Conservation (phyloP, 2,329 filamentous ascomycete species). For the Nectriaceae sp. region DNA sequence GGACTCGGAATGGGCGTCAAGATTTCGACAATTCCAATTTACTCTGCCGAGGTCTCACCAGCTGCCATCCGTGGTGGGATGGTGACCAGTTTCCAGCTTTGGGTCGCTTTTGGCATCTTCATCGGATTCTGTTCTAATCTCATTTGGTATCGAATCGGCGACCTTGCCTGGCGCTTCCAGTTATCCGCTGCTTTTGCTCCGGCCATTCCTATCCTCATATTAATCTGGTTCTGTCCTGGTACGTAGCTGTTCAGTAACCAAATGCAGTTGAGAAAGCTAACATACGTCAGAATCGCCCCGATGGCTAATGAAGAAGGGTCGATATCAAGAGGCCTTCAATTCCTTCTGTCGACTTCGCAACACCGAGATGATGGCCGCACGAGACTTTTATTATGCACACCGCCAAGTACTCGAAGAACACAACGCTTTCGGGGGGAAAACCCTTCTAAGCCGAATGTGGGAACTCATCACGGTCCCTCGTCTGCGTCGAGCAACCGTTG, state of each 20-base stretch:
- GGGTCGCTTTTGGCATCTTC: slow-evolving; percentile 58
- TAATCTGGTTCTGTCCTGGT: slow-evolving; percentile 60
- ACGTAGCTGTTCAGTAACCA: slow-evolving; percentile 35
- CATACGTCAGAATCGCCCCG: slow-evolving; percentile 54
- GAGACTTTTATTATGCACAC: slow-evolving; percentile 57
- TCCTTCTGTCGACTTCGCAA: slow-evolving; percentile 60
- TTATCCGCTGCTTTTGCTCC: slow-evolving; percentile 65
- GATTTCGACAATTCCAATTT: slow-evolving; percentile 50
- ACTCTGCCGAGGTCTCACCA: slow-evolving; percentile 52
- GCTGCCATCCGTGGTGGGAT: slow-evolving; percentile 50
- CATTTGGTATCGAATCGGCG: slow-evolving; percentile 57
- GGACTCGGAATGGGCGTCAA: slow-evolving; percentile 62
- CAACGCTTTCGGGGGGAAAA: slow-evolving; percentile 34
- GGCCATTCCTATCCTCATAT: slow-evolving; percentile 57
- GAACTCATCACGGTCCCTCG: slow-evolving; percentile 52
- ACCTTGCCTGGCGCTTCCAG: slow-evolving; percentile 62
- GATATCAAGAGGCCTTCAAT: slow-evolving; percentile 53
- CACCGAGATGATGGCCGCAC: slow-evolving; percentile 57
- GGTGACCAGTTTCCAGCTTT: slow-evolving; percentile 54
- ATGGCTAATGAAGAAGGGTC: slow-evolving; percentile 64
- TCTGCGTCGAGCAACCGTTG: slow-evolving; percentile 44
- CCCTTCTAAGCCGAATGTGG: slow-evolving; percentile 40
- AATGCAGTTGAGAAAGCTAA: not conserved
- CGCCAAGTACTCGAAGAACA: slow-evolving; percentile 37
- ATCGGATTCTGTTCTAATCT: slow-evolving; percentile 67